Conservation (phyloP, 805 yeast genomes). For the Tetrapisispora phaffii region DNA sequence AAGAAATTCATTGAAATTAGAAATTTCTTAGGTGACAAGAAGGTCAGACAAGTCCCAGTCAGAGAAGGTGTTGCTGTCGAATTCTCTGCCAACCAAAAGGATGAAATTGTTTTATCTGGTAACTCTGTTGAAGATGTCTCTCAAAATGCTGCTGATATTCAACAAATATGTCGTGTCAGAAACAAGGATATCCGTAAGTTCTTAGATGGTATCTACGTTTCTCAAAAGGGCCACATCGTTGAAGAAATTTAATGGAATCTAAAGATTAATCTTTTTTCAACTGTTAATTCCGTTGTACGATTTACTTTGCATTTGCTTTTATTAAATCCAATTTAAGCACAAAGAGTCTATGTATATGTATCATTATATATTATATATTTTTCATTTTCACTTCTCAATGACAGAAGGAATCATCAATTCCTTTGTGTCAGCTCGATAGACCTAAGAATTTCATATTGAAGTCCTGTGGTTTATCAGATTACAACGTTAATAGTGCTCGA, state of each 20-base stretch:
- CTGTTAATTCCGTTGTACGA: background rate
- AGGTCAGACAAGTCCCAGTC: conserved; percentile 80
- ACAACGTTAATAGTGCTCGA: conserved; percentile 14
- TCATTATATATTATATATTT: background rate
- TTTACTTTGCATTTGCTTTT: background rate
- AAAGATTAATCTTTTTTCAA: background rate
- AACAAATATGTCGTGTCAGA: conserved; percentile 96
- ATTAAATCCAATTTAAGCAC: background rate
- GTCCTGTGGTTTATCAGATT: background rate
- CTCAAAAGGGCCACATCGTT: conserved; percentile 83
- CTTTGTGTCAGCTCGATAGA: background rate
- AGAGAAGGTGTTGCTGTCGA: conserved; percentile 84
- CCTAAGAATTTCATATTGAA: background rate
- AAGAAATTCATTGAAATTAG: conserved; percentile 80
- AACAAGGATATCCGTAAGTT: conserved; percentile 99
- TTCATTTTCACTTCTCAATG: background rate
- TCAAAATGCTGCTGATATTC: conserved; percentile 96
- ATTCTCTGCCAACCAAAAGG: conserved; percentile 78
- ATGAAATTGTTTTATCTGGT: conserved; percentile 86
- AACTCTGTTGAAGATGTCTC: conserved; percentile 64
- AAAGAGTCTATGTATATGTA: too few relatives aligned
- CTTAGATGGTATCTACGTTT: conserved; percentile 99
- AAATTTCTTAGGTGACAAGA: conserved; percentile 99
- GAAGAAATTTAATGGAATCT: conserved; percentile 39
- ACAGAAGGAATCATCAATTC: background rate